A percentile compares a stretch with the other conserved stretches of the same genome.
These are phyloP conservation scores for Debaryomycetaceae sp. DNA, from an alignment of 1,139 yeast species.

Conservation along the genomic window DNA sequence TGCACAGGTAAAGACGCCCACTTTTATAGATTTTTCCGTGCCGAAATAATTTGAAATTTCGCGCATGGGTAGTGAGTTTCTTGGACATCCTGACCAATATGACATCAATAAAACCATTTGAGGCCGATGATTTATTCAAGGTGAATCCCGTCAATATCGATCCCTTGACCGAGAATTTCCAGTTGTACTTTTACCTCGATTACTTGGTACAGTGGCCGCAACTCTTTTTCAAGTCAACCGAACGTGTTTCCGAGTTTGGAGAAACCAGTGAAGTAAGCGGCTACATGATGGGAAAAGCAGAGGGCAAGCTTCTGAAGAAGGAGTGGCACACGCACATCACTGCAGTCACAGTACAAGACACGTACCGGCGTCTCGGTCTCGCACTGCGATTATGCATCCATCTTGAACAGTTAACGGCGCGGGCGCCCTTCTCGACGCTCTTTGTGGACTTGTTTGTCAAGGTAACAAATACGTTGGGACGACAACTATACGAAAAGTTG, in stretches of 20 bases:
- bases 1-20: not conserved
- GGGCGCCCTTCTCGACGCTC: constrained; percentile 59
- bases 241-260: constrained; percentile 9
- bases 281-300: constrained; percentile 94
- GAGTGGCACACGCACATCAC: constrained; percentile 98
- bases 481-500: constrained; percentile 69
- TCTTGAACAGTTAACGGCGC: constrained; percentile 58
- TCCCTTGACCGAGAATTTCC: constrained; percentile 83
- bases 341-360: constrained; percentile 83
- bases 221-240: constrained; percentile 62
- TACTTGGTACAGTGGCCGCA: constrained; percentile 85
- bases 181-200: constrained; percentile 71
- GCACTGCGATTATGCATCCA: constrained; percentile 71
- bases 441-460: constrained; percentile 88
- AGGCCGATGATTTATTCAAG: constrained; percentile 69
- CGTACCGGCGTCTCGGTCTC: constrained; percentile 73
- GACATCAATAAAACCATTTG: constrained; percentile 80
- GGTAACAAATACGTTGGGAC: constrained; percentile 71
- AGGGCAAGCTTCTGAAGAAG: constrained; percentile 51
- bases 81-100: constrained; percentile 48
- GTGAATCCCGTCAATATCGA: constrained; percentile 74
- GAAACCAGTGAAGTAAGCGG: constrained; percentile 38
- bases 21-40: constrained; percentile 1
- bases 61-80: not conserved
- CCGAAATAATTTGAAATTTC: not conserved